These are phyloP conservation scores for Daucus carota DNA, from an alignment of 129 eudicot species.

Conservation along the genomic window DH1_v3.0 NC_030382.2:49259501-49260000, in stretches of 20 bases:
- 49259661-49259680: conserved; percentile 39
- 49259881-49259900: conserved; percentile 47
- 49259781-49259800: conserved; percentile 14
- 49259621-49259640: conserved; percentile 55
- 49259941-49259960: conserved; percentile 39
- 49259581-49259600: conserved; percentile 45
- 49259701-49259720: conserved; percentile 67
- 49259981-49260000: conserved; percentile 60
- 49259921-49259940: conserved; percentile 75
- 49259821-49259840: conserved; percentile 88
- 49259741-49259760: conserved; percentile 64
- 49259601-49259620: conserved; percentile 58
- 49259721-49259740: conserved; percentile 60
- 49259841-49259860: conserved; percentile 44
- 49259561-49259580: conserved; percentile 41
- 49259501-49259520: conserved; percentile 67
- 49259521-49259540: conserved; percentile 31
- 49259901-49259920: conserved; percentile 63
- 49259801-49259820: conserved; percentile 51
- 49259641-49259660: conserved; percentile 41
- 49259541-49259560: conserved; percentile 59
- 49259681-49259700: conserved; percentile 89
- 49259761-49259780: conserved; percentile 28
- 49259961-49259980: conserved; percentile 54
- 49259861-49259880: conserved; percentile 49